Conservation (phyloP, 2,329 filamentous ascomycete genomes). For the Triangularia setosa region DNA sequence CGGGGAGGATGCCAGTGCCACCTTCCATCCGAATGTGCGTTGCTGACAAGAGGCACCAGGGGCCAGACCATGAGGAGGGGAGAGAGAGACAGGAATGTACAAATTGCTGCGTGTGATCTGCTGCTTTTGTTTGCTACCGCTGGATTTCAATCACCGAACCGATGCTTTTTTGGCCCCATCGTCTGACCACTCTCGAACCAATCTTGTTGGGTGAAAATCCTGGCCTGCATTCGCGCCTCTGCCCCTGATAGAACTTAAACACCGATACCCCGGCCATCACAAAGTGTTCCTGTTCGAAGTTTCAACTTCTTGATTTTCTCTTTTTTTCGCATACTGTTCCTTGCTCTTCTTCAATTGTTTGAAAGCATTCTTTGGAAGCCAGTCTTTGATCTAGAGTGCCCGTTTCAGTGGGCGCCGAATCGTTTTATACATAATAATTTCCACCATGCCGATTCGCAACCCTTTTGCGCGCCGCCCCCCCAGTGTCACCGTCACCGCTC, state of each 20-base stretch:
- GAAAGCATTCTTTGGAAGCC: neutral
- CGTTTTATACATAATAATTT: neutral
- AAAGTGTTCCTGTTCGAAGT: neutral
- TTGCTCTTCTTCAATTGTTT: neutral
- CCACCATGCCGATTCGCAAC: constrained; percentile 67
- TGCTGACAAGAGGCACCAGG: constrained; percentile 11
- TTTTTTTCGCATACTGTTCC: neutral
- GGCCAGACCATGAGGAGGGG: neutral
- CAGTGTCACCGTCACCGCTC: constrained; percentile 38
- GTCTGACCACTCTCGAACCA: neutral
- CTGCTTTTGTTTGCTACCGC: neutral
- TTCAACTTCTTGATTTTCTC: neutral
- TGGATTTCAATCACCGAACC: neutral
- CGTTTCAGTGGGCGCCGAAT: neutral
- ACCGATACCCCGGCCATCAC: neutral
- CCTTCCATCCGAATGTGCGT: constrained; percentile 13
- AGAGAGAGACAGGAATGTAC: neutral
- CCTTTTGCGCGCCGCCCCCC: constrained; percentile 61
- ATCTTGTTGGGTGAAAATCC: neutral
- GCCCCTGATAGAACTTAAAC: neutral
- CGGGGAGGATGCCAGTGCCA: constrained; percentile 8
- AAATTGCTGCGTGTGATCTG: neutral
- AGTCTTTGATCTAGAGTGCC: neutral
- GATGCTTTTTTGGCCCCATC: neutral
- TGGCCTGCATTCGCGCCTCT: constrained; percentile 4